phyloP scores from a whole-genome alignment of 2,329 filamentous ascomycete species.

The Penicillium sp. region DNA sequence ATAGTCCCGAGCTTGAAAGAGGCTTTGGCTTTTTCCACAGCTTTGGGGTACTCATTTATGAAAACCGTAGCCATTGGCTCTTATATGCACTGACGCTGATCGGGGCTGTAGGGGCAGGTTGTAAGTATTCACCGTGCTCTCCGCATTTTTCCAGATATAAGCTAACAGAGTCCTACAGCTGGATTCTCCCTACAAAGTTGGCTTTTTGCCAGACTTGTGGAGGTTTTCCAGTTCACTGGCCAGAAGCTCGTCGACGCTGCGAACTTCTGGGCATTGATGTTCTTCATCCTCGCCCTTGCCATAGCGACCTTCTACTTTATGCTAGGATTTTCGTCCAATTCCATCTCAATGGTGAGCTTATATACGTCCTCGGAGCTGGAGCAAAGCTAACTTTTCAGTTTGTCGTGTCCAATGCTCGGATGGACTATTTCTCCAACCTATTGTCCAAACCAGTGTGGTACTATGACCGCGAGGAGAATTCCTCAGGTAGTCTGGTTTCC shows the following conservation, averaged over 20 bases:
- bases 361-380: constrained; percentile 1
- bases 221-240: constrained; percentile 40
- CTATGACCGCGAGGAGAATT: constrained; percentile 41
- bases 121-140: not conserved
- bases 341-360: constrained; percentile 37
- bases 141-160: not conserved
- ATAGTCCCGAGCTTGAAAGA: not conserved
- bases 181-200: constrained; percentile 32
- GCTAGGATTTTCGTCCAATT: constrained; percentile 41
- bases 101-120: constrained; percentile 2
- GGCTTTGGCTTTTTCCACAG: not conserved
- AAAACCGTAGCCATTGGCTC: constrained; percentile 2
- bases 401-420: constrained; percentile 32
- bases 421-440: constrained; percentile 22
- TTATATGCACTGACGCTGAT: not conserved
- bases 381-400: constrained; percentile 18
- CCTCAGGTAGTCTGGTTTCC: constrained; percentile 42
- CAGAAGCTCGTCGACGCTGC: constrained; percentile 33
- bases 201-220: constrained; percentile 43
- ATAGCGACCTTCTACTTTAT: constrained; percentile 39
- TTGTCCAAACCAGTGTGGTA: constrained; percentile 39
- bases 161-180: constrained; percentile 9
- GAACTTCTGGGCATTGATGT: constrained; percentile 50
- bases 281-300: constrained; percentile 46
- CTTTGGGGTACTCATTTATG: not conserved